A percentile compares a stretch with the other conserved stretches of the same genome.
phyloP scores from a whole-genome alignment of 78 protist species.

The Dictyostelium brefeldianum region DNA sequence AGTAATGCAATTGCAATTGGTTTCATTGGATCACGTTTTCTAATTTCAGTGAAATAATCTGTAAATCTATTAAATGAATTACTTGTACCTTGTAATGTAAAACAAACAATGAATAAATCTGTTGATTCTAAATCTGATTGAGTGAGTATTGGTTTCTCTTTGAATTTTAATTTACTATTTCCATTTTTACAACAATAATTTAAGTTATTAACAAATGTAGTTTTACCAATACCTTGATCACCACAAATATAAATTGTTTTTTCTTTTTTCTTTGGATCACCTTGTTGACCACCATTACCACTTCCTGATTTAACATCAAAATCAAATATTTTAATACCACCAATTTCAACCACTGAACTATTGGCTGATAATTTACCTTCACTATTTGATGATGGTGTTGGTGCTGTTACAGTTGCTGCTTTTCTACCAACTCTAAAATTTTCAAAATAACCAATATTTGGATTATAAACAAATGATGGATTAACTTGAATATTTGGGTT shows the following conservation, averaged over 20 bases:
- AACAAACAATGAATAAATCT: slow-evolving; percentile 30
- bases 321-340: slow-evolving; percentile 2
- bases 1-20: slow-evolving; percentile 4
- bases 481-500: neutral
- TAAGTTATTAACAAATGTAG: slow-evolving; percentile 35
- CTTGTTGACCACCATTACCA: neutral
- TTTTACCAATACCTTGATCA: slow-evolving; percentile 52
- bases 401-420: neutral
- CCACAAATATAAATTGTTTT: neutral
- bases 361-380: neutral
- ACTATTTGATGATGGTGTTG: neutral
- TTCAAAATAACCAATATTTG: slow-evolving; percentile 27
- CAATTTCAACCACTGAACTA: neutral
- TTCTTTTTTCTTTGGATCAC: neutral
- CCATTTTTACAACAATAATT: neutral
- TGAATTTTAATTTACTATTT: slow-evolving; percentile 9
- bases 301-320: neutral
- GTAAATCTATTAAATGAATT: slow-evolving; percentile 6
- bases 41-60: slow-evolving; percentile 30
- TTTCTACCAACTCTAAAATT: slow-evolving; percentile 9
- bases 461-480: slow-evolving; percentile 43
- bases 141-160: neutral
- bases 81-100: neutral
- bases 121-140: neutral
- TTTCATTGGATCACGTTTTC: slow-evolving; percentile 24